phyloP scores from a whole-genome alignment of 1,284 basidiomycete genomes.

The Puccinia hordei region DNA sequence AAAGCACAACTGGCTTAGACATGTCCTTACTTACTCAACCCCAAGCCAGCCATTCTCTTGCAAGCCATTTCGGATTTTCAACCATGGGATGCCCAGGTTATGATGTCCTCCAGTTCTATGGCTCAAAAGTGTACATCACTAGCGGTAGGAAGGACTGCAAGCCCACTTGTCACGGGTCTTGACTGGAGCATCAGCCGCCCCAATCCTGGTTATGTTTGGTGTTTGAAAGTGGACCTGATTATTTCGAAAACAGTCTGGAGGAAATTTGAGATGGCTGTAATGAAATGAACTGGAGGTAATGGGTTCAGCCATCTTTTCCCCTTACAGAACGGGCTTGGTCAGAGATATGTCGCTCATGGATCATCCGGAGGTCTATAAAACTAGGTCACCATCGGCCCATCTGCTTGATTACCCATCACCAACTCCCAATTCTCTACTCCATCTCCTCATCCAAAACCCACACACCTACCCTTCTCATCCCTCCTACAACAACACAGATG shows the following conservation, averaged over 20 bases:
- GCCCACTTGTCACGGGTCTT: too few relatives aligned
- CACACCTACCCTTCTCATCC: neutral
- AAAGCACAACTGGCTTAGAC: too few relatives aligned
- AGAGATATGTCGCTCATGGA: neutral
- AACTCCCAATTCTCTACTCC: neutral
- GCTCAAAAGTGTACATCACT: too few relatives aligned
- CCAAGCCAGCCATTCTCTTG: too few relatives aligned
- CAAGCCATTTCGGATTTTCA: too few relatives aligned
- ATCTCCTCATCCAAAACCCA: neutral
- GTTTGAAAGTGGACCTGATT: neutral
- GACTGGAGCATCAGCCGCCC: neutral
- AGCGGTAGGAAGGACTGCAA: too few relatives aligned
- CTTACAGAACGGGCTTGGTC: neutral
- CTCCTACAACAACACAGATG: neutral
- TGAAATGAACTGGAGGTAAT: neutral
- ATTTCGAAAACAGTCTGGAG: neutral
- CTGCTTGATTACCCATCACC: neutral
- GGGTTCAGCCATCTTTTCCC: neutral
- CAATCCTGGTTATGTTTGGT: neutral
- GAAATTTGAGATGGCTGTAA: neutral
- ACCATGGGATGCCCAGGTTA: too few relatives aligned
- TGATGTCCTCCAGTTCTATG: too few relatives aligned
- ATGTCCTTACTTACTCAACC: too few relatives aligned
- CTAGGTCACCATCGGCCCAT: neutral
- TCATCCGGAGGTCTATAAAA: conserved; percentile 2